phyloP scores from a whole-genome alignment of 1,139 yeast species.

The Taphrina wiesneri region DNA sequence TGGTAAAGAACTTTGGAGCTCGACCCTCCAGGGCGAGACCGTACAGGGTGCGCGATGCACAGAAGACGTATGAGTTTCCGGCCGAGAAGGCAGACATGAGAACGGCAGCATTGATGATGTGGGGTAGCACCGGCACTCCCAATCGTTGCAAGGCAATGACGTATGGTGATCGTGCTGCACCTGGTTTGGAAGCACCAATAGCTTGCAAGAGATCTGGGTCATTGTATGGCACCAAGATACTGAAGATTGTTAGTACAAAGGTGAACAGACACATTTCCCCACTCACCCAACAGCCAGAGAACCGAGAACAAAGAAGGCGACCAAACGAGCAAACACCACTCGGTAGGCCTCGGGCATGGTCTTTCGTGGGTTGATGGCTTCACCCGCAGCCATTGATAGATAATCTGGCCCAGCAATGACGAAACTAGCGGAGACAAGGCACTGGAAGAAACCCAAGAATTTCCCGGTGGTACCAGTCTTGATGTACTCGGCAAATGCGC shows the following conservation, averaged over 20 bases:
- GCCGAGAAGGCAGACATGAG: constrained; percentile 66
- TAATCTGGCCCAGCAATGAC: constrained; percentile 78
- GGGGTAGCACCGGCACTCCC: constrained; percentile 68
- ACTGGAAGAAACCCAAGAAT: constrained; percentile 68
- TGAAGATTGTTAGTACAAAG: constrained; percentile 58
- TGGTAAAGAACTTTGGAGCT: constrained; percentile 61
- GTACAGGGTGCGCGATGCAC: constrained; percentile 61
- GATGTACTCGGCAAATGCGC: constrained; percentile 66
- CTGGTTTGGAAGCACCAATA: constrained; percentile 45
- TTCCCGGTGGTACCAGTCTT: constrained; percentile 45
- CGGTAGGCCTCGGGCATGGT: constrained; percentile 83
- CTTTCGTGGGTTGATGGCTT: constrained; percentile 75
- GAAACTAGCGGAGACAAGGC: constrained; percentile 66
- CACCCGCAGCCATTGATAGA: constrained; percentile 88
- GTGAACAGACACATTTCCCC: background rate
- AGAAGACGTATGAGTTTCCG: constrained; percentile 73
- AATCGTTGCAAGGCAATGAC: constrained; percentile 70
- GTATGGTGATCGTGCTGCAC: constrained; percentile 66
- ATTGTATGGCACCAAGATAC: constrained; percentile 70
- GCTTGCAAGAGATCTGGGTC: constrained; percentile 52
- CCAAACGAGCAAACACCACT: constrained; percentile 76
- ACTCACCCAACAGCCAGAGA: constrained; percentile 28
- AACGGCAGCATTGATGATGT: constrained; percentile 73
- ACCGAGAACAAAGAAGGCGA: constrained; percentile 65
- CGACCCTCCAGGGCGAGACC: constrained; percentile 61